Percentiles rank a stretch among this genome's conserved stretches.
Conservation (phyloP, 164 flowering plant genomes). For the Sedum album region DNA sequence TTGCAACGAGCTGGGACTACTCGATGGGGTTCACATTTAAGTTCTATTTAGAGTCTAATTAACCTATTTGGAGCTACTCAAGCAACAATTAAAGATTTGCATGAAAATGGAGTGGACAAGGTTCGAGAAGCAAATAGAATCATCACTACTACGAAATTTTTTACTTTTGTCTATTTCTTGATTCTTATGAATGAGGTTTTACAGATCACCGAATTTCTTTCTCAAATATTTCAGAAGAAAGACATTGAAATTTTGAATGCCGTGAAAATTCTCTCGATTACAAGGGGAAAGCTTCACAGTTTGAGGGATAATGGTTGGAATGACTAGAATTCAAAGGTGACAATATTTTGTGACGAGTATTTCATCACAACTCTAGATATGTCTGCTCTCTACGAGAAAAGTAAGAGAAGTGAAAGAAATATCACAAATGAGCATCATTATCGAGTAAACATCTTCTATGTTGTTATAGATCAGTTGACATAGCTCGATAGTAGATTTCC, state of each 20-base stretch:
- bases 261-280: neutral
- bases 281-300: too few relatives aligned
- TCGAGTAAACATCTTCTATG: too few relatives aligned
- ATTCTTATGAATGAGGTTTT: neutral
- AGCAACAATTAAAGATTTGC: neutral
- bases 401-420: too few relatives aligned
- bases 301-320: too few relatives aligned
- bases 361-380: too few relatives aligned
- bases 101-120: neutral
- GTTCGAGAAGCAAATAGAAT: neutral
- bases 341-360: too few relatives aligned
- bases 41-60: neutral
- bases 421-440: too few relatives aligned
- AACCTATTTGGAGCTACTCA: neutral
- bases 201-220: neutral
- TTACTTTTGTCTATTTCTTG: neutral
- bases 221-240: neutral
- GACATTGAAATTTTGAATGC: neutral
- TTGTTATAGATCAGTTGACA: too few relatives aligned
- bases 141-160: neutral
- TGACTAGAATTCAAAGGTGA: too few relatives aligned
- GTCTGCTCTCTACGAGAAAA: too few relatives aligned
- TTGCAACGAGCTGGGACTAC: neutral
- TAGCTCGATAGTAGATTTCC: too few relatives aligned
- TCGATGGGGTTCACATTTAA: neutral